Evolutionary conservation across 2,329 filamentous ascomycete species (phyloP).

Genomic region (Berkeleyomyces rouxiae): DNA sequence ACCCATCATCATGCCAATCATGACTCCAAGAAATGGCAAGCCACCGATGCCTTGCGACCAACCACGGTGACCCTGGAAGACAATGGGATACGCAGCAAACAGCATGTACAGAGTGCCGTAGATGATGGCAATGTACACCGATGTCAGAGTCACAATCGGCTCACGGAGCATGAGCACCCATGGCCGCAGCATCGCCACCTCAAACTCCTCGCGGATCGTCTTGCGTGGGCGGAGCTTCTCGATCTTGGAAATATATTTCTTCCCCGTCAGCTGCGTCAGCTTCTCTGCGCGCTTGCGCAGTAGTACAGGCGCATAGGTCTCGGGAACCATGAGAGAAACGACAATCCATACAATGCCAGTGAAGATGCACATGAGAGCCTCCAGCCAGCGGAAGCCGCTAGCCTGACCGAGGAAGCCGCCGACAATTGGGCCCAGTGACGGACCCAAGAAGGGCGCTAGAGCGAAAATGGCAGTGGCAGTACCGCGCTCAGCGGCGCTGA

Average conservation of each 20-base stretch:
- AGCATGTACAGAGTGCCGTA: constrained; percentile 39
- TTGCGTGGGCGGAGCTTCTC: constrained; percentile 28
- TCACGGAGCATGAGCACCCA: constrained; percentile 50
- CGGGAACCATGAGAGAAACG: constrained; percentile 34
- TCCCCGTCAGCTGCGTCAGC: constrained; percentile 35
- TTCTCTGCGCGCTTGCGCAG: constrained; percentile 34
- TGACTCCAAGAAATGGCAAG: constrained; percentile 46
- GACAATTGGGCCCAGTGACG: constrained; percentile 41
- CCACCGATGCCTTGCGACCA: constrained; percentile 43
- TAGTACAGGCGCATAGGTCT: constrained; percentile 44
- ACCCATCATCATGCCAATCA: constrained; percentile 44
- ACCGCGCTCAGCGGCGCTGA: constrained; percentile 36
- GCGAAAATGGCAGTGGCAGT: constrained; percentile 43
- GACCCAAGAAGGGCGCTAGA: constrained; percentile 47
- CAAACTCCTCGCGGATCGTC: constrained; percentile 32
- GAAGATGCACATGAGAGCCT: constrained; percentile 45
- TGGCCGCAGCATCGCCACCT: constrained; percentile 41
- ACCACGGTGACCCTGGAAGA: constrained; percentile 40
- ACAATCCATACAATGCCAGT: constrained; percentile 40
- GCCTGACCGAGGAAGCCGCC: constrained; percentile 45
- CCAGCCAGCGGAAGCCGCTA: constrained; percentile 48
- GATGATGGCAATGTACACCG: constrained; percentile 46
- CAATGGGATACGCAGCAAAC: constrained; percentile 41
- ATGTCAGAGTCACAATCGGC: constrained; percentile 47
- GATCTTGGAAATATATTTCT: constrained; percentile 35